Evolutionary conservation across 225 moss, liverwort and hornwort genomes (phyloP).

Genomic region (Lunularia cruciata): DNA sequence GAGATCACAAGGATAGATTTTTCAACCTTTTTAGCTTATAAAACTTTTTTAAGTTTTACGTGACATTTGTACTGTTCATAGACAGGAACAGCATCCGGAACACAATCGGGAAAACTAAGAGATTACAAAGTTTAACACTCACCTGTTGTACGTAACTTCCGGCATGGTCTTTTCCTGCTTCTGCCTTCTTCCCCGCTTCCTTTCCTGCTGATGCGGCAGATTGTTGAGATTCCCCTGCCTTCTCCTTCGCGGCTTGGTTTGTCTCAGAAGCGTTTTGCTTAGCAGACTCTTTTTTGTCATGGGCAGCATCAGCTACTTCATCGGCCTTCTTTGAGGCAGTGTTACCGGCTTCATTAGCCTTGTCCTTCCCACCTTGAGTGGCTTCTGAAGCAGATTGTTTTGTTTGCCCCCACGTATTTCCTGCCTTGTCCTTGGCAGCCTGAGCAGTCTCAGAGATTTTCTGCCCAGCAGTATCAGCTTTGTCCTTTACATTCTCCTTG

Average conservation of each 20-base stretch:
- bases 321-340: background rate
- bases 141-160: background rate
- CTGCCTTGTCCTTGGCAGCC: background rate
- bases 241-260: background rate
- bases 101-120: no score
- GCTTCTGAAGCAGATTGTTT: background rate
- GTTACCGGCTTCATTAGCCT: conserved; percentile 2
- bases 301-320: background rate
- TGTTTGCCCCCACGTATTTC: background rate
- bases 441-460: conserved; percentile 1
- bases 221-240: background rate
- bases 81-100: no score
- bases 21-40: no score
- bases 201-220: background rate
- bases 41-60: no score
- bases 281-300: background rate
- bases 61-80: no score
- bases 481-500: background rate
- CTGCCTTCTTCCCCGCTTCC: conserved; percentile 12
- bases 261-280: conserved; percentile 9
- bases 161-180: background rate
- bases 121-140: no score
- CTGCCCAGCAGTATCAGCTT: conserved; percentile 2
- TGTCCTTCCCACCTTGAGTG: conserved; percentile 10
- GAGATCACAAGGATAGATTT: no score